These are phyloP conservation scores for Ceratobasidium sp. DNA, from an alignment of 1,284 basidiomycete species.

Conservation along the genomic window DNA sequence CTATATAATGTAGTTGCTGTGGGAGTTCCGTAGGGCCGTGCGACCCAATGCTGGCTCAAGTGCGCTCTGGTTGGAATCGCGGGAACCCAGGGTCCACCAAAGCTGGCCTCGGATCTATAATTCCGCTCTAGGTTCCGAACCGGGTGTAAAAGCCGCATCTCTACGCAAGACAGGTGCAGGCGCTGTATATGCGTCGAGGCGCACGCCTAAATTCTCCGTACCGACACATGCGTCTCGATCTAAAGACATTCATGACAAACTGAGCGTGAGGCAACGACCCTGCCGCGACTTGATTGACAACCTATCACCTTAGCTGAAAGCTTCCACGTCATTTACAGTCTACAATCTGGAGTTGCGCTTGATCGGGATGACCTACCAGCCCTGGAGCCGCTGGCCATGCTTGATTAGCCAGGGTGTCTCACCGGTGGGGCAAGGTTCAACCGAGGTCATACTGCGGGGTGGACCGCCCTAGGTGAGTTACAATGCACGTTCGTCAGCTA, in stretches of 20 bases:
- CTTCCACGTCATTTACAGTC: no score
- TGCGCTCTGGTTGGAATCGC: constrained; percentile 24
- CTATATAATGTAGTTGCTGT: constrained; percentile 34
- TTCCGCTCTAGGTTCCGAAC: constrained; percentile 19
- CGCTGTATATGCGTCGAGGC: neutral
- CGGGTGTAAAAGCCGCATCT: constrained; percentile 21
- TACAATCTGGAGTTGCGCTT: neutral
- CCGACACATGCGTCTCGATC: no score
- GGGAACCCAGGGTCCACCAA: constrained; percentile 18
- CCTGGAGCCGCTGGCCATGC: constrained; percentile 2
- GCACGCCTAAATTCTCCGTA: no score
- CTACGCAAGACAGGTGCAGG: no score
- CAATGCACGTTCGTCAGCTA: constrained; percentile 18
- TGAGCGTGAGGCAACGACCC: no score
- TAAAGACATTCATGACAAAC: no score
- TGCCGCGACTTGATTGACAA: no score
- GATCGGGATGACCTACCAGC: neutral
- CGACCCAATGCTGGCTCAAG: constrained; percentile 38
- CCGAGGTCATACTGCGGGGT: constrained; percentile 19
- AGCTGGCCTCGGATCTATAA: constrained; percentile 30
- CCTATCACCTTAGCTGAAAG: no score
- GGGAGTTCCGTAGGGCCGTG: constrained; percentile 39
- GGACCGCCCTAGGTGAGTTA: constrained; percentile 20
- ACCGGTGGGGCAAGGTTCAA: constrained; percentile 12
- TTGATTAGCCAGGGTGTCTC: constrained; percentile 9